Percentiles rank a stretch among this genome's conserved stretches.
Conservation (phyloP, 192 early-diverging fungal genomes). For the Gigaspora rosea region DNA sequence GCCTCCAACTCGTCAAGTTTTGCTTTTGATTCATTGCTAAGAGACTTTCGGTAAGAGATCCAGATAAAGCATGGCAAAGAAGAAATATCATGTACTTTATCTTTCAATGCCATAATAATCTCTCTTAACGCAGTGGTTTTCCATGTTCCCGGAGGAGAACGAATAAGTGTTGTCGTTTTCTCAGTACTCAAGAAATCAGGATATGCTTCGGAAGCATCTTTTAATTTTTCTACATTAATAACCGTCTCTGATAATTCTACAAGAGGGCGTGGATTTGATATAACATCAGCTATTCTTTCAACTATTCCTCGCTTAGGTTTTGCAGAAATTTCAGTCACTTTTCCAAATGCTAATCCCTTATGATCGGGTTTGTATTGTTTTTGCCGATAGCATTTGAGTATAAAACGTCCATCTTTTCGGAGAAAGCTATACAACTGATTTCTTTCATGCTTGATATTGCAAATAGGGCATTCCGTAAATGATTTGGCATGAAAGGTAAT, state of each 20-base stretch:
- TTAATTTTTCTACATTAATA: constrained; percentile 18
- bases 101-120: not conserved
- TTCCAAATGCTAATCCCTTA: not conserved
- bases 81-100: not conserved
- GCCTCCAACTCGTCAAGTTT: not conserved
- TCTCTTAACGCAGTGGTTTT: constrained; percentile 21
- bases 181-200: constrained; percentile 18
- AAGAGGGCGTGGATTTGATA: not conserved
- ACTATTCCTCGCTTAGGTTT: too few species aligned
- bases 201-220: constrained; percentile 17
- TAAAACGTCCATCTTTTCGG: not conserved
- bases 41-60: not conserved
- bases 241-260: not conserved
- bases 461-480: constrained; percentile 1
- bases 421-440: constrained; percentile 20
- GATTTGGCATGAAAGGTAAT: constrained; percentile 20
- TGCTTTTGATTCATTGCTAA: constrained; percentile 22
- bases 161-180: not conserved
- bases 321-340: not conserved
- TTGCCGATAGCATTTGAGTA: constrained; percentile 19
- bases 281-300: not conserved
- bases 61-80: too few species aligned
- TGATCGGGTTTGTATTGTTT: constrained; percentile 20
- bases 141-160: not conserved
- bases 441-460: constrained; percentile 8